phyloP scores from a whole-genome alignment of 495 filamentous ascomycete species.

The Symbiotaphrina buchneri region DNA sequence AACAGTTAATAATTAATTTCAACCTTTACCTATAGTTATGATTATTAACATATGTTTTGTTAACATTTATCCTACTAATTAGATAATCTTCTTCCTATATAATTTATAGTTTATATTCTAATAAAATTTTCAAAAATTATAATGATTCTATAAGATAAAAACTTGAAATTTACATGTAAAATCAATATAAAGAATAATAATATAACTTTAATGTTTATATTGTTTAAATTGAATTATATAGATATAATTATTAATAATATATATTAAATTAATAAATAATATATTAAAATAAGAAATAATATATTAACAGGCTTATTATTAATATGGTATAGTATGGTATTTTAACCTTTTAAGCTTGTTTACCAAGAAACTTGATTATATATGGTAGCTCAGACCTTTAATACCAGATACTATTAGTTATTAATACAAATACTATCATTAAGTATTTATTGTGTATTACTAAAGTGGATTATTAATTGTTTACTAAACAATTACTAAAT shows the following conservation, averaged over 20 bases:
- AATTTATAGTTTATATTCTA: conserved; percentile 1
- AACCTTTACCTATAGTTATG: neutral
- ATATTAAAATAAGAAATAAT: neutral
- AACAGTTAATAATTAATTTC: neutral
- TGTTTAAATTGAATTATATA: neutral
- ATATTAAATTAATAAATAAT: neutral
- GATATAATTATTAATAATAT: neutral
- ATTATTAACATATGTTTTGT: neutral
- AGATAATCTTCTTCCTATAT: neutral
- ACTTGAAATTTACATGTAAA: neutral
- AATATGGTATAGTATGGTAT: too few species aligned
- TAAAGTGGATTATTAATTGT: too few species aligned
- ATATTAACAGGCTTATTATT: too few species aligned
- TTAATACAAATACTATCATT: too few species aligned
- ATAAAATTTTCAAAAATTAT: neutral
- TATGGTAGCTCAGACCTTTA: too few species aligned
- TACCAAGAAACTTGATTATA: too few species aligned
- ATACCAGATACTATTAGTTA: too few species aligned
- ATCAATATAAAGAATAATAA: neutral
- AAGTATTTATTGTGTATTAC: too few species aligned
- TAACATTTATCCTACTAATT: neutral
- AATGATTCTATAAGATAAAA: neutral
- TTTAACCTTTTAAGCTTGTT: too few species aligned
- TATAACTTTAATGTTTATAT: neutral
- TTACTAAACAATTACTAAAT: too few species aligned